Base-by-base conservation (phyloP, 371 early-diverging fungal genomes). In the Sanchytrium tribonematis region DNA sequence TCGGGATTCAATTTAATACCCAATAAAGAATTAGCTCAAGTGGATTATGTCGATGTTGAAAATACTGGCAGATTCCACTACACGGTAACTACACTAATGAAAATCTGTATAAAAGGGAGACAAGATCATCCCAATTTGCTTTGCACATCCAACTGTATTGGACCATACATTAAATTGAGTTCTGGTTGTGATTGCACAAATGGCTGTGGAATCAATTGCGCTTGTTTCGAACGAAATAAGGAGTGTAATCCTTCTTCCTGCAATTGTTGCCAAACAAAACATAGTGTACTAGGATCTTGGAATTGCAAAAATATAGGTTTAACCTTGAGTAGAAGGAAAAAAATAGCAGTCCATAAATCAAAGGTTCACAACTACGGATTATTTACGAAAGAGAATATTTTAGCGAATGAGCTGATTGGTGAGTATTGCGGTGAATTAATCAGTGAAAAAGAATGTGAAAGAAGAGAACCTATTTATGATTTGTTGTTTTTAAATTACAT, bases 381-480 rank as follows among this genome's bases (percentile, higher is more conserved):
- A 17, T 67, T 67, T 67, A 28, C 29, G 28, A 28, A 12, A 5
- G 5, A 67, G 5, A 5, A n/a, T 17, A 17, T 17, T 67, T 5
- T 17, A 67, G 28, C 5, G 28, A 5, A 17, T 67, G 67, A 67
- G 2, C 28, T 67, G 5, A 67, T 67, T n/a, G 67, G 67, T n/a
- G 17, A 67, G 28, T 67, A 67, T 28, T 17, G 17, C 28, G 67
- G 67, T 67, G 67, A 67, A 67, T 17, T 67, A 28, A 67, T 67
- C 5, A n/a, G 17, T 17, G 27, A 67, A 29, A 28, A 67, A 2
- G 67, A 67, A 29, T 17, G 27, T n/a, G 12, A 17, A 17, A 12
- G 67, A 12, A 12, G 67, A 67, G 67, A 29, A 29, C 67, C 27
- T n/a, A n/a, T 67, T 5, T 67, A 67, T 67, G 67, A 28, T 12